These are phyloP conservation scores for Neopestalotiopsis rosae DNA, from an alignment of 2,329 filamentous ascomycete genomes.

Conservation along the genomic window DNA sequence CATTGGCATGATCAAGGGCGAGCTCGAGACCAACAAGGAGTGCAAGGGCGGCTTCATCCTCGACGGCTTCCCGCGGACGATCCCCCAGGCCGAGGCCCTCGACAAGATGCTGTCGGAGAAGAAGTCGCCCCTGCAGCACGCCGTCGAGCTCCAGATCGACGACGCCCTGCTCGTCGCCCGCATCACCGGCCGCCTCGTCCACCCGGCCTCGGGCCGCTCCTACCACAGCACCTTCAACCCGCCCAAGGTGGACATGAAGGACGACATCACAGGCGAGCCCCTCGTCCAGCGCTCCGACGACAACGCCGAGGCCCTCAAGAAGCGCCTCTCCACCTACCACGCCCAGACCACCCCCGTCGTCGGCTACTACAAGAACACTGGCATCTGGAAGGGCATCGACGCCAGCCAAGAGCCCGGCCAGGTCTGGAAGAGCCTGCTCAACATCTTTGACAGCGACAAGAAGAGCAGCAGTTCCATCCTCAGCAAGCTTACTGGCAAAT, in stretches of 20 bases:
- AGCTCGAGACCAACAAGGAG: conserved; percentile 91
- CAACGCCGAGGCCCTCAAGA: conserved; percentile 94
- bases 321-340: conserved; percentile 93
- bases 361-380: conserved; percentile 94
- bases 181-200: conserved; percentile 94
- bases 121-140: conserved; percentile 88
- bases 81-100: conserved; percentile 91
- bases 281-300: conserved; percentile 96
- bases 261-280: conserved; percentile 96
- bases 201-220: conserved; percentile 93
- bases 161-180: conserved; percentile 91
- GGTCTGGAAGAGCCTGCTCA: conserved; percentile 92
- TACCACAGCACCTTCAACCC: conserved; percentile 99
- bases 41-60: conserved; percentile 99
- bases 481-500: conserved; percentile 44
- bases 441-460: conserved; percentile 76
- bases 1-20: conserved; percentile 99
- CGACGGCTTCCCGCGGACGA: conserved; percentile 96
- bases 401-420: conserved; percentile 94
- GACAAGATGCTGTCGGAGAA: conserved; percentile 86
- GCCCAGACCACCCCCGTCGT: conserved; percentile 92
- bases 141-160: conserved; percentile 95
- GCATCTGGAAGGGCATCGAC: conserved; percentile 95
- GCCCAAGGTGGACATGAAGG: conserved; percentile 90
- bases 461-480: conserved; percentile 49